Base-by-base conservation (phyloP, 805 yeast genomes). In the Nakazawaea wyomingensis region DNA sequence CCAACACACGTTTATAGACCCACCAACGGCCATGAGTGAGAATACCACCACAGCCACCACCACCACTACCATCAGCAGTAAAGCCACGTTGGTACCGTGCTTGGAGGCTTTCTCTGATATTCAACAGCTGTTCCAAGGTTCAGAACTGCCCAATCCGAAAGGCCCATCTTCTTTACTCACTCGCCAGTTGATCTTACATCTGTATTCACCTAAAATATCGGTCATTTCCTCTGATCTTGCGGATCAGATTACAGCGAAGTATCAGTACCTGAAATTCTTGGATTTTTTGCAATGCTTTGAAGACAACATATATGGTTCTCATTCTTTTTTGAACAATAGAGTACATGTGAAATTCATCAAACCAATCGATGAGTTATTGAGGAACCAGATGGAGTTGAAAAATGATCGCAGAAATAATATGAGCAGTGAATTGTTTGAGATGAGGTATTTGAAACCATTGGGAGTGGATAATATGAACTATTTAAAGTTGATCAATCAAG, bases 401-500 rank as follows among this genome's bases (percentile, higher is more conserved):
- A 34, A 30, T 31, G 44, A 41, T 29, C 27, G 45, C 22, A 37
- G 44, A 5, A 41, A 32, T 19, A 37, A 36, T 36, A n/a, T 40
- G 43, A 16, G 51, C 20, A 39, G 54, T 16, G 64, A 60, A 37
- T 39, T 60, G 22, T 60, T 50, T 39, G 49, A 48, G 32, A 24
- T 50, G 37, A 42, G 37, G 2, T 33, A 44, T 2, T 40, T 55
- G 35, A 52, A 52, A 22, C 40, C 47, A 2, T 28, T 42, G 3
- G 17, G 39, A 5, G 30, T 52, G 11, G 47, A 43, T 40, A 68
- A 68, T 42, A 68, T 76, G 4, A 61, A 81, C 8, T 86, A 82
- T 55, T 63, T 76, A 48, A 74, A 72, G 40, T 70, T 79, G 49
- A 70, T 84, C 50, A 70, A 80, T 24, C 73, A 78, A 49, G 54